Evolutionary conservation across 495 filamentous ascomycete genomes (phyloP).

Genomic region (Hamigera avellanea): DNA sequence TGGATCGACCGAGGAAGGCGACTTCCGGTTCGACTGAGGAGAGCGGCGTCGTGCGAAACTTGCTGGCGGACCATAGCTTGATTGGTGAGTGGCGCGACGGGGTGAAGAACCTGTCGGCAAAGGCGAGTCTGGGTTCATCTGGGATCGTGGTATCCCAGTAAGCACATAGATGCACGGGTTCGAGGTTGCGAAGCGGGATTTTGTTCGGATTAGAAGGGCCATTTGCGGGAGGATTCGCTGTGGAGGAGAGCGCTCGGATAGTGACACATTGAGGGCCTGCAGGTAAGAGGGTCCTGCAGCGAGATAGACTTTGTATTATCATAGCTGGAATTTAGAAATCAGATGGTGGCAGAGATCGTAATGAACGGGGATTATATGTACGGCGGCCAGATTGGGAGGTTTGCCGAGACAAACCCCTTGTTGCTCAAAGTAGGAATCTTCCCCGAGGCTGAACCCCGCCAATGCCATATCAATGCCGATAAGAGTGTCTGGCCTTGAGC

Average conservation of each 20-base stretch:
- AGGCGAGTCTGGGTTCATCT: constrained; percentile 36
- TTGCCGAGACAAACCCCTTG: not conserved
- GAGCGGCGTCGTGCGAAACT: constrained; percentile 54
- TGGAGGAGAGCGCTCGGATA: too few species aligned
- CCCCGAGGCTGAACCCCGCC: not conserved
- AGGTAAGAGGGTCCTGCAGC: too few species aligned
- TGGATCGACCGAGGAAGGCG: constrained; percentile 73
- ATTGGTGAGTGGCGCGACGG: constrained; percentile 39
- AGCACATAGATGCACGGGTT: constrained; percentile 28
- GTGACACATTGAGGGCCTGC: too few species aligned
- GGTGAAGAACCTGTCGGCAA: constrained; percentile 51
- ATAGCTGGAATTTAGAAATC: too few species aligned
- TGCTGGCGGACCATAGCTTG: constrained; percentile 58
- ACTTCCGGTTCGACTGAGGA: constrained; percentile 39
- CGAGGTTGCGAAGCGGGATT: constrained; percentile 21
- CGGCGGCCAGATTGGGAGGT: not conserved
- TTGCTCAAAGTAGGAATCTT: not conserved
- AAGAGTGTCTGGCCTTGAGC: not conserved
- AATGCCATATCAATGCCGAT: not conserved
- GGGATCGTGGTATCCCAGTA: constrained; percentile 52
- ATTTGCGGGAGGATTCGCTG: constrained; percentile 12
- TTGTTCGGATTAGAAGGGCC: too few species aligned
- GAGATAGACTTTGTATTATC: too few species aligned
- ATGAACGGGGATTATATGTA: too few species aligned
- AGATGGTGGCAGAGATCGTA: too few species aligned